phyloP scores from a whole-genome alignment of 495 filamentous ascomycete genomes.

The Aspergillus carlsbadensis region DNA sequence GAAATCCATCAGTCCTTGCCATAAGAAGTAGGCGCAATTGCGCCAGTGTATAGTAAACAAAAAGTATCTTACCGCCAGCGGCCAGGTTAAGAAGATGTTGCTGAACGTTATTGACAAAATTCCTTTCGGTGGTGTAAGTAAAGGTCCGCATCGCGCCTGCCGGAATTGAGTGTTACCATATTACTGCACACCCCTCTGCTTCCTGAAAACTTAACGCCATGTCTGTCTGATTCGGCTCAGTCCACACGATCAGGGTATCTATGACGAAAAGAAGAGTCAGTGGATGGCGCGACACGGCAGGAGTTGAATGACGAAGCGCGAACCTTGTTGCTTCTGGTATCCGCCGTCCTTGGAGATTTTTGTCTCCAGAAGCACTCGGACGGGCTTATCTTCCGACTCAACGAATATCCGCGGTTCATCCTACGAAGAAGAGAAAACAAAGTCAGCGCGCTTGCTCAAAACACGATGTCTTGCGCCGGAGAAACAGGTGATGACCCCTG shows the following conservation, averaged over 20 bases:
- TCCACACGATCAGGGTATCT: constrained; percentile 99
- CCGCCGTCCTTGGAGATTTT: constrained; percentile 92
- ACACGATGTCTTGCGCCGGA: constrained; percentile 27
- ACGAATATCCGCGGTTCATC: constrained; percentile 88
- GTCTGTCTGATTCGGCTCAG: constrained; percentile 80
- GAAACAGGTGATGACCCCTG: constrained; percentile 8
- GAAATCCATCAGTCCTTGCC: background rate
- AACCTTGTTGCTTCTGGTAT: constrained; percentile 98
- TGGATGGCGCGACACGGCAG: constrained; percentile 11
- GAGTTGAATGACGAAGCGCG: constrained; percentile 10
- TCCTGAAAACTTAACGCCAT: constrained; percentile 99
- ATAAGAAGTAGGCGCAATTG: constrained; percentile 5
- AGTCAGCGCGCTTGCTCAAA: too few relatives aligned
- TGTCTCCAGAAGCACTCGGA: constrained; percentile 79
- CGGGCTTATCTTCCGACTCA: constrained; percentile 87
- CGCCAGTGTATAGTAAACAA: constrained; percentile 5
- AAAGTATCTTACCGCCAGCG: constrained; percentile 45
- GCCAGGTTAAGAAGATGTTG: constrained; percentile 56
- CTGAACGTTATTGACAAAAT: constrained; percentile 86
- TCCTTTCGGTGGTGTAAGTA: constrained; percentile 54
- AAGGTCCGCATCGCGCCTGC: constrained; percentile 6
- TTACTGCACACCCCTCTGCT: constrained; percentile 86
- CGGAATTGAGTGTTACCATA: constrained; percentile 63
- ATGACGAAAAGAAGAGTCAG: constrained; percentile 27
- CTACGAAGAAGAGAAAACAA: constrained; percentile 29